These are phyloP conservation scores for Penicillium sp. DNA, from an alignment of 2,329 filamentous ascomycete species.

Conservation along the genomic window DNA sequence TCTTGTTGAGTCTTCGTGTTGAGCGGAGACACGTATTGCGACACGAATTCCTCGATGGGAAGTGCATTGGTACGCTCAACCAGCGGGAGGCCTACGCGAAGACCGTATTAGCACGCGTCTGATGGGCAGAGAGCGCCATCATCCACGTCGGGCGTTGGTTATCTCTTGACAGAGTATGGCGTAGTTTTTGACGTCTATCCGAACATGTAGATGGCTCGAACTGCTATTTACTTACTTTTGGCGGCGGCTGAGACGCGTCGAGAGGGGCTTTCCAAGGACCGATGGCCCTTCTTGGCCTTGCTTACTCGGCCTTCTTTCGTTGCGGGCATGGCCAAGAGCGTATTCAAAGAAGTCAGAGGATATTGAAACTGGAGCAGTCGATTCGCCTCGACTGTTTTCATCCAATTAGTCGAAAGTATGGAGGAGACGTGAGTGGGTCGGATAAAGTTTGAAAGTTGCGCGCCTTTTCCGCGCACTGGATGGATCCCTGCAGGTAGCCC, in stretches of 20 bases:
- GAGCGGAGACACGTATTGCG: constrained; percentile 31
- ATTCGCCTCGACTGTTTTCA: not conserved
- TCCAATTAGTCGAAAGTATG: not conserved
- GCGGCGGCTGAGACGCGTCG: constrained; percentile 17
- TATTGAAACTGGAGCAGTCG: no score
- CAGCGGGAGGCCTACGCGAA: constrained; percentile 28
- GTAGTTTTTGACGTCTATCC: not conserved
- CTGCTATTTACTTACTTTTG: constrained; percentile 14
- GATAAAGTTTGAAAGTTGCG: not conserved
- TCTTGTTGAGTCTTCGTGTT: constrained; percentile 6
- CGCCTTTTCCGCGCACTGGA: not conserved
- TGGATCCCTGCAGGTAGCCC: no score
- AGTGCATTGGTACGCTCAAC: constrained; percentile 48
- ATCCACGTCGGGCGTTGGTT: not conserved
- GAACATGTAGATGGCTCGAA: no score
- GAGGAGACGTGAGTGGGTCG: not conserved
- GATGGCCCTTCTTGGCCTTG: constrained; percentile 20
- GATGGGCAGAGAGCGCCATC: not conserved
- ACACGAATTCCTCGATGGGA: constrained; percentile 40
- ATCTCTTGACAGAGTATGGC: not conserved
- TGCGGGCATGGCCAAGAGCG: constrained; percentile 14
- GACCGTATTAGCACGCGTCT: constrained; percentile 18
- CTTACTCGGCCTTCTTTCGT: constrained; percentile 27
- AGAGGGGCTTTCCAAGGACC: constrained; percentile 6
- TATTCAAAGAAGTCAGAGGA: not conserved